Conservation (phyloP, 495 filamentous ascomycete genomes). For the Hypoxylon lienhwacheense region DNA sequence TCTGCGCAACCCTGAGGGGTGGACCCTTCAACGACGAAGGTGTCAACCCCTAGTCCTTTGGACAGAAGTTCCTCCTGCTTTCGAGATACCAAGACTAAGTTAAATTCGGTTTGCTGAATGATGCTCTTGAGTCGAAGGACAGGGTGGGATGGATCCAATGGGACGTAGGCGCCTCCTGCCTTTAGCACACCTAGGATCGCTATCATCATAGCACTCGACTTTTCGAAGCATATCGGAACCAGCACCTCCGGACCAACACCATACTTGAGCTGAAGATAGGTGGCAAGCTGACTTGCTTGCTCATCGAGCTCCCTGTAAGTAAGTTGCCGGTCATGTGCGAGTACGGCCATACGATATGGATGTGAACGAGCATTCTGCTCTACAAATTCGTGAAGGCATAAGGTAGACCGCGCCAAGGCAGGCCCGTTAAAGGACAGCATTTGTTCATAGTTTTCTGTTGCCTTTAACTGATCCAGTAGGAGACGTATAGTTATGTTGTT, state of each 20-base stretch:
- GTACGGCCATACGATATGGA: too few relatives aligned
- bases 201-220: constrained; percentile 48
- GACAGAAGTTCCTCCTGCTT: background rate
- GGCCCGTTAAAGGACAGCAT: too few relatives aligned
- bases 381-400: too few relatives aligned
- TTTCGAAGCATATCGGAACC: constrained; percentile 50
- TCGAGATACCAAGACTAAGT: constrained; percentile 3
- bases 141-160: constrained; percentile 9
- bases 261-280: too few relatives aligned
- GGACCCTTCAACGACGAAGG: background rate
- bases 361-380: too few relatives aligned
- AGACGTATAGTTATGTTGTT: too few relatives aligned
- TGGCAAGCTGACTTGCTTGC: too few relatives aligned
- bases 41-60: background rate
- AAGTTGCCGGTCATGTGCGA: too few relatives aligned
- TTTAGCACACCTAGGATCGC: constrained; percentile 47
- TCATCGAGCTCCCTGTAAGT: too few relatives aligned
- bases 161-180: constrained; percentile 40
- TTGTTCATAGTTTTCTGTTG: too few relatives aligned
- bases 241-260: constrained; percentile 54
- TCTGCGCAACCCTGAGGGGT: background rate
- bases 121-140: constrained; percentile 23
- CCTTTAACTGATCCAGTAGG: too few relatives aligned
- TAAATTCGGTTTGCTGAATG: constrained; percentile 1
- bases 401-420: too few relatives aligned